phyloP scores from a whole-genome alignment of 306 rosid species.

The Urtica urens region DNA sequence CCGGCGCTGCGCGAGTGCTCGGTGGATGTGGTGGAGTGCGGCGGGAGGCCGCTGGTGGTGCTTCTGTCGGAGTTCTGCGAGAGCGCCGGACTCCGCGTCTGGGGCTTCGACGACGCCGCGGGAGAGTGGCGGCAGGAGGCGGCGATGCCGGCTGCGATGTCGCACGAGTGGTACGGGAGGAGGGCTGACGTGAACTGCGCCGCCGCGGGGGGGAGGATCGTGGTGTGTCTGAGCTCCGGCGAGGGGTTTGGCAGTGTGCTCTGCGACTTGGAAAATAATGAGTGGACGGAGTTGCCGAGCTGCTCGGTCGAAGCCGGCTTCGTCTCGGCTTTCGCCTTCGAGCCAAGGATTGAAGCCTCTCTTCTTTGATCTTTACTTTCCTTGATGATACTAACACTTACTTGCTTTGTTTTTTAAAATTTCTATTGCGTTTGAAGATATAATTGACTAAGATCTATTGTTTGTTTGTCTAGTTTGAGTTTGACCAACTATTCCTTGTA shows the following conservation, averaged over 20 bases:
- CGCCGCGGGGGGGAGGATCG: conserved; percentile 56
- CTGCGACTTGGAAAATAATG: conserved; percentile 50
- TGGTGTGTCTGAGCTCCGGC: conserved; percentile 66
- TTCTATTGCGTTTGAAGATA: too few species aligned
- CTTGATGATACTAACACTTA: too few species aligned
- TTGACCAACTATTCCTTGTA: too few species aligned
- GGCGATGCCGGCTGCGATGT: conserved; percentile 77
- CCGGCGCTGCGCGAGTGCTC: conserved; percentile 80
- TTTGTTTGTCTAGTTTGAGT: too few species aligned
- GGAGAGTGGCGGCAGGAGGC: conserved; percentile 73
- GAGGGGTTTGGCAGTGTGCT: conserved; percentile 37
- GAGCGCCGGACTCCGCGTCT: conserved; percentile 65
- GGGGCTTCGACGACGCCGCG: conserved; percentile 49
- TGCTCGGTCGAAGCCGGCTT: conserved; percentile 57
- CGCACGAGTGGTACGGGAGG: conserved; percentile 83
- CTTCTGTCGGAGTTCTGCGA: conserved; percentile 71
- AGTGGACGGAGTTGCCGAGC: conserved; percentile 64
- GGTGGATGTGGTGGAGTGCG: conserved; percentile 70
- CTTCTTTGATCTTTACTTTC: too few species aligned
- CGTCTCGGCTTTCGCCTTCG: conserved; percentile 81
- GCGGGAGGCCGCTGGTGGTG: conserved; percentile 67
- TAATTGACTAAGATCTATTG: too few species aligned
- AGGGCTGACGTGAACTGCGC: conserved; percentile 89
- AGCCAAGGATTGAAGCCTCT: conserved; percentile 86
- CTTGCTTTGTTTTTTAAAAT: too few species aligned